Evolutionary conservation across 2,329 filamentous ascomycete genomes (phyloP), one percentile per base, ranked within the genome.

Genomic region (Tolypocladium tundrense): DNA sequence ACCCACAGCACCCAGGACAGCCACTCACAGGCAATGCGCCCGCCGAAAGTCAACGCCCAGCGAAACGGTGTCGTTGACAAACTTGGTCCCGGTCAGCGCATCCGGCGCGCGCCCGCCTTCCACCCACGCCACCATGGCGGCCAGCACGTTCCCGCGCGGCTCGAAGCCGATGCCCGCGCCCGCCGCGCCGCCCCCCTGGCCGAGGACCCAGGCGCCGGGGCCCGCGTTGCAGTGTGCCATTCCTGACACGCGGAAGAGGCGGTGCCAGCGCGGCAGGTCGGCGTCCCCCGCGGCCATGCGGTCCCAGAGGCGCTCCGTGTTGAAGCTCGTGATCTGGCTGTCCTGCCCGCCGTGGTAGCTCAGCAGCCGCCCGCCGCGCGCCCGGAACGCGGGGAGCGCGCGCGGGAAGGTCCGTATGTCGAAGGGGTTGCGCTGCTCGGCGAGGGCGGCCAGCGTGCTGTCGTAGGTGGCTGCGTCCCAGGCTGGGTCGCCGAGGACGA

Each of bases 161-260:
- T 76, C 65, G 42, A 67, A 70, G 2, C 40, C 2, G 60, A 68
- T 60, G 0, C 55, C 61, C 4, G 64, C 63, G 0, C 63, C 63
- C 0, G 66, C 51, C 0, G 63, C 54, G 0, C 42, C 50, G 40
- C 64, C 52, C 7, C 61, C 56, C 55, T 68, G 62, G 0, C 72
- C 70, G 2, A 74, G 45, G 7, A 62, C 61, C 62, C 66, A 72
- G 0, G 79, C 79, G 1, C 79, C 79, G 1, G 67, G 69, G 8
- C 81, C 81, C 3, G 75, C 74, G 39, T 59, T 61, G 65, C 80
- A 83, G 68, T 83, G 80, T 19, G 68, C 69, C 77, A 82, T 79
- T 0, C 81, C 81, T 0, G 79, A 79, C n/a, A 84, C 73, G 24
- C 69, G 70, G 63, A 83, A 83, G 62, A 78, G 77, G 0, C 72